phyloP scores from a whole-genome alignment of 495 filamentous ascomycete species.

The Cairneyella variabilis region DNA sequence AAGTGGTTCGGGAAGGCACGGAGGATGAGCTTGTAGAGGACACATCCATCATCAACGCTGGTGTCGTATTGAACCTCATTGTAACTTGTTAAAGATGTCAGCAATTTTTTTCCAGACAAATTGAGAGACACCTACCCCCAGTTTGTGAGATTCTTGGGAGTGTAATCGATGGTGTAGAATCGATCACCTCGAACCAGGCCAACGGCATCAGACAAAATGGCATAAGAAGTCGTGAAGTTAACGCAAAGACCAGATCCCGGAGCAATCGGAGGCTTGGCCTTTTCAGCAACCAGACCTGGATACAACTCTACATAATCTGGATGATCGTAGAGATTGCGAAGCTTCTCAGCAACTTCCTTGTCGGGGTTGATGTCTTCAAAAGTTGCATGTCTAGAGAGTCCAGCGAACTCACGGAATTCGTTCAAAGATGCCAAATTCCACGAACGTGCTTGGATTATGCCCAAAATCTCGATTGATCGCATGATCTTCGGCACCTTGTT shows the following conservation, averaged over 20 bases:
- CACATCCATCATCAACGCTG: constrained; percentile 74
- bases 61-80: constrained; percentile 68
- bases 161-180: constrained; percentile 76
- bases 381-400: constrained; percentile 64
- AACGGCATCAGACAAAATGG: constrained; percentile 82
- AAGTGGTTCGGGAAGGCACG: constrained; percentile 79
- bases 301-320: constrained; percentile 82
- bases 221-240: constrained; percentile 77
- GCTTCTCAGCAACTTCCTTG: constrained; percentile 63
- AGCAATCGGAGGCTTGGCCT: constrained; percentile 65
- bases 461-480: constrained; percentile 74
- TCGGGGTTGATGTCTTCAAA: constrained; percentile 87
- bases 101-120: neutral
- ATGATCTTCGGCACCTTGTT: constrained; percentile 71
- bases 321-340: constrained; percentile 72
- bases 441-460: constrained; percentile 76
- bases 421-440: constrained; percentile 85
- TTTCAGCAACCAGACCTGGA: constrained; percentile 77
- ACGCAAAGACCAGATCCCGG: constrained; percentile 81
- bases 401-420: constrained; percentile 82
- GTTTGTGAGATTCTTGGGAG: constrained; percentile 71
- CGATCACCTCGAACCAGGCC: constrained; percentile 82
- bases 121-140: constrained; percentile 53
- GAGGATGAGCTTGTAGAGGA: constrained; percentile 79
- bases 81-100: constrained; percentile 33